Percentiles rank a stretch among this genome's conserved stretches.
These are phyloP conservation scores for Yarrowia sp. DNA, from an alignment of 805 yeast species.

Conservation along the genomic window DNA sequence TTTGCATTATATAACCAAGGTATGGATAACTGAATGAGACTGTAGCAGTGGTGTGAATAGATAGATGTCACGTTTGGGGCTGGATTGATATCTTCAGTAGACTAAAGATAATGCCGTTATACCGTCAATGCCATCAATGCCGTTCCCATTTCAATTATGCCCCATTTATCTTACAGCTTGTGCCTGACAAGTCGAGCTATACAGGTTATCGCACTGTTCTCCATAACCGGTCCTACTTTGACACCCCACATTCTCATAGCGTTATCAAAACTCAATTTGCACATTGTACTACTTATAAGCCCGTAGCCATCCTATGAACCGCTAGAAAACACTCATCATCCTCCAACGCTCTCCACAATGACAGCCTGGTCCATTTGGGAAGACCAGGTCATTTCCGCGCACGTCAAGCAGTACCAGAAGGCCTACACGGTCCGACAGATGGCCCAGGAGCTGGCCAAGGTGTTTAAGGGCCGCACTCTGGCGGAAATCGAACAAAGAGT, in stretches of 20 bases:
- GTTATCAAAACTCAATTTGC: constrained; percentile 19
- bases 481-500: constrained; percentile 29
- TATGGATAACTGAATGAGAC: neutral
- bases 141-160: too few relatives aligned
- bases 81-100: neutral
- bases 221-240: neutral
- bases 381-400: constrained; percentile 30
- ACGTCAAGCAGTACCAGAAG: constrained; percentile 34
- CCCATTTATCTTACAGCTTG: too few relatives aligned
- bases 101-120: too few relatives aligned
- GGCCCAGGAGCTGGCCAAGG: constrained; percentile 34
- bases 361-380: constrained; percentile 25
- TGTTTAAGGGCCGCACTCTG: constrained; percentile 13
- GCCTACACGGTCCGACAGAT: constrained; percentile 25
- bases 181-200: too few relatives aligned
- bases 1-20: constrained; percentile 27
- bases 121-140: too few relatives aligned
- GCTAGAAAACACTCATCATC: too few relatives aligned
- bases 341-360: neutral
- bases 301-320: too few relatives aligned
- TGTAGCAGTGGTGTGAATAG: too few relatives aligned
- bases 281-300: constrained; percentile 5
- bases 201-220: neutral
- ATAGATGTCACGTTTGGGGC: too few relatives aligned
- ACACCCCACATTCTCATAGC: constrained; percentile 10